Base-by-base conservation (phyloP, 257 asterid species). In the Anisodus tanguticus region DNA sequence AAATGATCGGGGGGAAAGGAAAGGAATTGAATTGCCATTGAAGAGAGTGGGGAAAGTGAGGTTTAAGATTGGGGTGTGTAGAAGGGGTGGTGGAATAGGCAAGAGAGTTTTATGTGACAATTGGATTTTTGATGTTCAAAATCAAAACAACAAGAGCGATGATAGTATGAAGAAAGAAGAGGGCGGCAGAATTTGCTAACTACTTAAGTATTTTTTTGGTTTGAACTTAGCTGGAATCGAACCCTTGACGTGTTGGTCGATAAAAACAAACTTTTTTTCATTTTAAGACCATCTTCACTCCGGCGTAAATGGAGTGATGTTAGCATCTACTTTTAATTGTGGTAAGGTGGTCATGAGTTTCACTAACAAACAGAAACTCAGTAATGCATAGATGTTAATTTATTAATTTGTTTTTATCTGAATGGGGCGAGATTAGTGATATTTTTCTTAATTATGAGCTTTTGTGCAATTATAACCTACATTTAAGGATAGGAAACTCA, bases 101-200 rank as follows among this genome's bases (percentile, higher is more conserved):
- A 89, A 91, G 86, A 88, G 90, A 83, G 82, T 88, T 71, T 81
- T 80, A 62, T 86, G 93, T 58, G 79, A 76, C 15, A 57, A 47
- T 71, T 66, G 84, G 74, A 49, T 26, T 47, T 79, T 31, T 62
- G 8, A 72, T 19, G 17, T 41, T 11, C 66, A 43, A 3, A 17
- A 19, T 39, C 64, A 63, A 37, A 85, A 35, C 11, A 16, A 19
- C 1, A 6, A 8, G 10, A 9, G 57, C 10, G 70, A 63, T 22
- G 43, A 22, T 41, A 16, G 62, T 51, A 19, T 6, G 64, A 12
- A 74, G 11, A 22, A 74, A 6, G 43, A 45, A 47, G 59, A 6
- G 76, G 53, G 15, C 17, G 2, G 17, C 4, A 11, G 12, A 15
- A 3, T 3, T 55, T 55, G 60, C 17, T 12, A 13, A 55, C 60